Base-by-base conservation (phyloP, 805 yeast genomes). In the Schwanniomyces yamadae region DNA sequence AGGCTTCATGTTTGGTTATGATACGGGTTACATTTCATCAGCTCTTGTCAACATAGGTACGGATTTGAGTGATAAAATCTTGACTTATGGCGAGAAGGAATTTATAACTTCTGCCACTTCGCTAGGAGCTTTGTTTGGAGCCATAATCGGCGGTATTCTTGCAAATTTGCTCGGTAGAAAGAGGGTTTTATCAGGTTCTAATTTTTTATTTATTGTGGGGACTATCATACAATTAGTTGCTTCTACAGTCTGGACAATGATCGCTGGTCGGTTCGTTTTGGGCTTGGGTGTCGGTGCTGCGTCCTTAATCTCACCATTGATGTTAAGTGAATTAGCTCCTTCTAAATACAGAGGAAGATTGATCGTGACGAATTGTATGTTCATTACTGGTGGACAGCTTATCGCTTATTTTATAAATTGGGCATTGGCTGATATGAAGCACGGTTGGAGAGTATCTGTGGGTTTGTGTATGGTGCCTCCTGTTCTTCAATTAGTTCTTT, bases 211-310 rank as follows among this genome's bases (percentile, higher is more conserved):
- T 55, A 69, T 91, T 17, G 67, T 85, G 24, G 99, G 99, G 41
- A 87, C 95, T 14, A 74, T 77, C 28, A 66, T 90, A 40, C 99
- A 91, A 66, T 77, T 93, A 40, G 85, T 82, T 20, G 79, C 97
- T 6, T 76, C 78, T 36, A 69, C 81, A 4, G 82, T 88, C 41
- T 87, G 96, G 95, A 80, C 84, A 29, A 91, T 91, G 98, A 82
- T 87, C 44, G 80, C 67, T 10, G 99, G 98, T 28, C 76, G 98
- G 57, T 82, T 93, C 46, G 70, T 91, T 31, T 85, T 93, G 83
- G 99, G 99, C 12, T 85, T 86, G 61, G 98, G 96, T 50, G 97
- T 91, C 18, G 99, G 99, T 48, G 75, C 86, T 37, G 98, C 97
- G 1, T 89, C 97, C 2, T 69, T 91, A 36, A 83, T 88, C 37